phyloP scores from a whole-genome alignment of 306 rosid genomes.

The Dalbergia cochinchinensis region DNA sequence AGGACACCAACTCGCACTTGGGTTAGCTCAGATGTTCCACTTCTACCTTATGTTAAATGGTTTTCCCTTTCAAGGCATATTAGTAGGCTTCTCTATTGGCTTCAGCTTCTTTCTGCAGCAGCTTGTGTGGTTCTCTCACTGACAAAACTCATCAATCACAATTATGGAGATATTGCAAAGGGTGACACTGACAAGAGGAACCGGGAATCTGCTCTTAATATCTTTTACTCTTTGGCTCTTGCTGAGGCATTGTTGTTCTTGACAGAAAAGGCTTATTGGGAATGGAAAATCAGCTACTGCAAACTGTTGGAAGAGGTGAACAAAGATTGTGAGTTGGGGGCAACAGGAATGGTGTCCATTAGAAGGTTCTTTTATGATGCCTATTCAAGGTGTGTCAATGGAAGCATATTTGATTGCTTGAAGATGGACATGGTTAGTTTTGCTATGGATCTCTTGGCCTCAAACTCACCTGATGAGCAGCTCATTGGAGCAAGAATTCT shows the following conservation, averaged over 20 bases:
- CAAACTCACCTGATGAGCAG: conserved; percentile 89
- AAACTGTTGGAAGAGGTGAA: conserved; percentile 77
- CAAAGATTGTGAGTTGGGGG: conserved; percentile 75
- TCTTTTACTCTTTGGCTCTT: conserved; percentile 85
- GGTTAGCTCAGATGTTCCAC: conserved; percentile 84
- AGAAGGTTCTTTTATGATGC: conserved; percentile 92
- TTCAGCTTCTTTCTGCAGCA: conserved; percentile 86
- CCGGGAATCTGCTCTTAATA: conserved; percentile 69
- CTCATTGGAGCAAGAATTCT: conserved; percentile 85
- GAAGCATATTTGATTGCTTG: conserved; percentile 92
- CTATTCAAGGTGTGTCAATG: conserved; percentile 86
- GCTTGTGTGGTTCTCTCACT: conserved; percentile 82
- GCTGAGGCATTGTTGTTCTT: conserved; percentile 90
- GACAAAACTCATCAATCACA: conserved; percentile 66
- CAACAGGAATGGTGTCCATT: conserved; percentile 69
- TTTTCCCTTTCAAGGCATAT: conserved; percentile 71
- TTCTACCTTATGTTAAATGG: conserved; percentile 78
- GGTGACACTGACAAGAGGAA: conserved; percentile 88
- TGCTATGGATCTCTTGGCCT: conserved; percentile 81
- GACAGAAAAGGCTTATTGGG: conserved; percentile 86
- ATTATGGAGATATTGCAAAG: conserved; percentile 79
- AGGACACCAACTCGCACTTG: conserved; percentile 73
- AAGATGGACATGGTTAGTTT: conserved; percentile 93
- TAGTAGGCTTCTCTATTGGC: conserved; percentile 92
- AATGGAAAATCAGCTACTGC: conserved; percentile 72